These are phyloP conservation scores for Calocera viscosa DNA, from an alignment of 768 basidiomycete genomes.

Conservation along the genomic window DNA sequence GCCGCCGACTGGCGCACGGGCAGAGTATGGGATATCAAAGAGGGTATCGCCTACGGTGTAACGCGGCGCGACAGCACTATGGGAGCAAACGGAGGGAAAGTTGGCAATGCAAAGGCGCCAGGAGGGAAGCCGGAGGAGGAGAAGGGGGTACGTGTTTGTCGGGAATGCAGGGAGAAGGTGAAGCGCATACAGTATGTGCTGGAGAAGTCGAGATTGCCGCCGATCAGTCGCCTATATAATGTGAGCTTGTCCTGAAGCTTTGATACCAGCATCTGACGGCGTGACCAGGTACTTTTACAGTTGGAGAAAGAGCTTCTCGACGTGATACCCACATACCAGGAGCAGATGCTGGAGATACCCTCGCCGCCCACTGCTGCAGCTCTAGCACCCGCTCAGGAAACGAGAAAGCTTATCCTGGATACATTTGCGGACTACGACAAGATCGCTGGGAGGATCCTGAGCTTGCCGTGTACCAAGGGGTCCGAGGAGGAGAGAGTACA, in stretches of 20 bases:
- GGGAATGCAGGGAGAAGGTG: conserved; percentile 66
- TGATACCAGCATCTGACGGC: neutral
- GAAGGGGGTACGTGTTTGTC: conserved; percentile 78
- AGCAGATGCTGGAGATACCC: conserved; percentile 61
- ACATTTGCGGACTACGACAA: conserved; percentile 82
- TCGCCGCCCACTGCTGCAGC: conserved; percentile 24
- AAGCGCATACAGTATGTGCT: conserved; percentile 70
- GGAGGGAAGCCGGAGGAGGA: conserved; percentile 70
- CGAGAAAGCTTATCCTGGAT: conserved; percentile 71
- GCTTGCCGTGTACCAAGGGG: conserved; percentile 51
- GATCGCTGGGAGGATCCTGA: conserved; percentile 71
- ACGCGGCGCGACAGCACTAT: conserved; percentile 8
- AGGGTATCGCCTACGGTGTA: conserved; percentile 18
- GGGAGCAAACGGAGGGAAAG: conserved; percentile 20
- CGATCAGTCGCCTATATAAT: conserved; percentile 59
- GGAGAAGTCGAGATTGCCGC: conserved; percentile 45
- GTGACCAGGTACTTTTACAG: conserved; percentile 45
- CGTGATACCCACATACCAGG: conserved; percentile 75
- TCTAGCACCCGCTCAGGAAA: conserved; percentile 42
- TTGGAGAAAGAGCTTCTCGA: conserved; percentile 88
- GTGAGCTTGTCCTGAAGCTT: conserved; percentile 28
- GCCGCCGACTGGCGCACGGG: conserved; percentile 52
- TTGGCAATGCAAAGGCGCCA: conserved; percentile 16
- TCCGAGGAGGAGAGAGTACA: conserved; percentile 78
- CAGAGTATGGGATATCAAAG: conserved; percentile 34